These are phyloP conservation scores for Triangularia setosa DNA, from an alignment of 2,329 filamentous ascomycete genomes.

Conservation along the genomic window DNA sequence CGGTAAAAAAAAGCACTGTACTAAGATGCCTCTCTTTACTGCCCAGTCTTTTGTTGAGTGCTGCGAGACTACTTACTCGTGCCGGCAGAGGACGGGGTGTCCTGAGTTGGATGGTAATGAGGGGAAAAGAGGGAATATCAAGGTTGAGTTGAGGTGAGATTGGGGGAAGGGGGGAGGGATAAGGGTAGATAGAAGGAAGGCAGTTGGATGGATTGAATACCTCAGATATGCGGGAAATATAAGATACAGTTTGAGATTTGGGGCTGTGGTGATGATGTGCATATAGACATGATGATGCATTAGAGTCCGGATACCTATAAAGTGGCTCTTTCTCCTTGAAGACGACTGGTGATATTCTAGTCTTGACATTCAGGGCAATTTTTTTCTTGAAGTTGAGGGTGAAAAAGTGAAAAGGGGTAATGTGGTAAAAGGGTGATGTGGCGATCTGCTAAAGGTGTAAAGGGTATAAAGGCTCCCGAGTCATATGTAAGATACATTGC, in stretches of 20 bases:
- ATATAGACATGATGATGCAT: no score
- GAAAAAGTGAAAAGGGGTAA: background rate
- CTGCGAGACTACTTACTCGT: background rate
- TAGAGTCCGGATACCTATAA: no score
- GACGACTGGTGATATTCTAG: no score
- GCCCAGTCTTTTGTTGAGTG: background rate
- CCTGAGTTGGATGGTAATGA: background rate
- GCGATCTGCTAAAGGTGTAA: background rate
- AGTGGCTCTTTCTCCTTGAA: no score
- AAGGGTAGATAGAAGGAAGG: no score
- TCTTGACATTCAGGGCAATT: no score
- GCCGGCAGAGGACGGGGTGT: background rate
- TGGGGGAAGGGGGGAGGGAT: background rate
- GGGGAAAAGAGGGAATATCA: background rate
- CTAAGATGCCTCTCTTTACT: background rate
- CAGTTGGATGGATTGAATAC: no score
- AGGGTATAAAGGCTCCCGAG: no score
- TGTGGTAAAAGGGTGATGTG: background rate
- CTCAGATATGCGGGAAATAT: no score
- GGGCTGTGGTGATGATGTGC: background rate
- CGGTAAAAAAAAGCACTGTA: background rate
- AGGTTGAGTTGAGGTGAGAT: background rate
- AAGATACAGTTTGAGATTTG: no score
- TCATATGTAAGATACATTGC: no score
- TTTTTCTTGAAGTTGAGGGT: no score